Conservation (phyloP, 108 stramenopile species). For the Nitzschia inconspicua region DNA sequence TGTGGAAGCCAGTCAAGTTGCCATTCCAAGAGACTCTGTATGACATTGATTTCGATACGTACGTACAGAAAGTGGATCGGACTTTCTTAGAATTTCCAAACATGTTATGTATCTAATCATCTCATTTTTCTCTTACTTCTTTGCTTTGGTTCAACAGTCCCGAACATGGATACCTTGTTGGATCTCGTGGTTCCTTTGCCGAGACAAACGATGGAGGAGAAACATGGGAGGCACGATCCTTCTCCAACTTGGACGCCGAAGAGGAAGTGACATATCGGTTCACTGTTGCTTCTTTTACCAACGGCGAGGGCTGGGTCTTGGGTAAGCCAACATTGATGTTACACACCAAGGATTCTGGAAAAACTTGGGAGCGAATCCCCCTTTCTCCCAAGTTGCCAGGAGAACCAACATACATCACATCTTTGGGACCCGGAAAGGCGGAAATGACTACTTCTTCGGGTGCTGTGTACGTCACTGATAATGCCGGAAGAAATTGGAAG, state of each 20-base stretch:
- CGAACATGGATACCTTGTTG: conserved; percentile 95
- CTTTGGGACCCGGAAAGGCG: conserved; percentile 83
- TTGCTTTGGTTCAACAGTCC: conserved; percentile 18
- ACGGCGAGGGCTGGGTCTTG: conserved; percentile 95
- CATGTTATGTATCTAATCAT: not conserved
- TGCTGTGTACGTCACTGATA: conserved; percentile 92
- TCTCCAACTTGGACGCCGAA: conserved; percentile 94
- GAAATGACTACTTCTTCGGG: conserved; percentile 96
- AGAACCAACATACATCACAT: conserved; percentile 88
- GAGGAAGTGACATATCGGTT: conserved; percentile 95
- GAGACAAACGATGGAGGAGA: conserved; percentile 94
- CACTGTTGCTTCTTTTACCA: conserved; percentile 79
- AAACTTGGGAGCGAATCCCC: conserved; percentile 96
- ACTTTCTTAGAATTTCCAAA: not conserved
- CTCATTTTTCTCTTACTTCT: not conserved
- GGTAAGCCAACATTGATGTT: conserved; percentile 94
- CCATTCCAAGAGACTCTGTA: conserved; percentile 90
- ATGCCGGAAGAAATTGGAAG: conserved; percentile 96
- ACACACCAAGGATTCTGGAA: conserved; percentile 92
- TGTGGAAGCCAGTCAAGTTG: conserved; percentile 77
- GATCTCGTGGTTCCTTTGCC: conserved; percentile 94
- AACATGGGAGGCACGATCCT: conserved; percentile 91
- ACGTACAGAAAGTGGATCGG: not conserved
- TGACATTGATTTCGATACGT: conserved; percentile 93
- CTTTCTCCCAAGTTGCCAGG: conserved; percentile 96